Conservation (phyloP, 176 grass and related monocot genomes). For the Thinopyrum elongatum region DNA sequence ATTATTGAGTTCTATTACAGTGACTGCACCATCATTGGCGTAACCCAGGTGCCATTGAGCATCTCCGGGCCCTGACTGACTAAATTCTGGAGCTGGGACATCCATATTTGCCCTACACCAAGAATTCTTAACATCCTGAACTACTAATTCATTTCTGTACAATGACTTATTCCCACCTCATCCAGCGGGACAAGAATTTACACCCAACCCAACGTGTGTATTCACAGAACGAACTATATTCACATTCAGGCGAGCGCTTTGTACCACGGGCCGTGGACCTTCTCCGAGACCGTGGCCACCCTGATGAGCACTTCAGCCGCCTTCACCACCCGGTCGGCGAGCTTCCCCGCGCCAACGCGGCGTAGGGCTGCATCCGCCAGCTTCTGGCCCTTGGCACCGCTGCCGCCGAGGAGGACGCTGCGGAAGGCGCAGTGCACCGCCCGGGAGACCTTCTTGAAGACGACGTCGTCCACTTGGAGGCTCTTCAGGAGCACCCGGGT, state of each 20-base stretch:
- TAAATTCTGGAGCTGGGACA: conserved; percentile 39
- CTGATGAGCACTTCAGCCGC: conserved; percentile 44
- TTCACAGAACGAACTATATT: conserved; percentile 40
- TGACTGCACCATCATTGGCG: neutral
- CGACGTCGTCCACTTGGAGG: conserved; percentile 53
- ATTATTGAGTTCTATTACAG: conserved; percentile 31
- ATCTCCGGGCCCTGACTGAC: neutral
- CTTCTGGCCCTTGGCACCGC: conserved; percentile 48
- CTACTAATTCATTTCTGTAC: conserved; percentile 36
- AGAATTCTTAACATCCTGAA: conserved; percentile 24
- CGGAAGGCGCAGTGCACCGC: conserved; percentile 60
- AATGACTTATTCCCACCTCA: conserved; percentile 30
- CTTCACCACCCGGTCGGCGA: conserved; percentile 46
- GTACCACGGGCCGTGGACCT: conserved; percentile 84
- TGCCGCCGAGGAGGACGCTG: conserved; percentile 52
- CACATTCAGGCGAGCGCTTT: conserved; percentile 48
- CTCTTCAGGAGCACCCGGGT: conserved; percentile 75
- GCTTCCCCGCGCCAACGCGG: conserved; percentile 43
- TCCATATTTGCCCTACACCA: conserved; percentile 43
- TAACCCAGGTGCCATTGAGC: conserved; percentile 19
- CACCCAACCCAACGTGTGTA: conserved; percentile 15
- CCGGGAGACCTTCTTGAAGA: conserved; percentile 73
- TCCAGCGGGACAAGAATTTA: conserved; percentile 31
- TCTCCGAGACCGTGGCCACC: conserved; percentile 48
- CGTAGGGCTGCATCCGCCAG: conserved; percentile 56